Evolutionary conservation across 2,329 filamentous ascomycete species (phyloP).

Genomic region (Epichloe sibirici): DNA sequence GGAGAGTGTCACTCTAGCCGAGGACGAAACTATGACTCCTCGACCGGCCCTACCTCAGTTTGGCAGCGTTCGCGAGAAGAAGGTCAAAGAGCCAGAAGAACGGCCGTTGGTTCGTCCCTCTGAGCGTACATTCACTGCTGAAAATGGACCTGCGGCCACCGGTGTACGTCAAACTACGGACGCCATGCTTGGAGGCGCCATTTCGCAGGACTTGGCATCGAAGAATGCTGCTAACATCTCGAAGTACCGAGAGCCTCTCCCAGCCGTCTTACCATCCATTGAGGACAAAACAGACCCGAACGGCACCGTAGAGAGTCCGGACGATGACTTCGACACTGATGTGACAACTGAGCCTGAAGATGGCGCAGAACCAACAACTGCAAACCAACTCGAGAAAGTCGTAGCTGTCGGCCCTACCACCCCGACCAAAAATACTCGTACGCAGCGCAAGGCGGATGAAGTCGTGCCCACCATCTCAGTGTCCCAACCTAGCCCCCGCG

Average conservation of each 20-base stretch:
- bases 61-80: constrained; percentile 58
- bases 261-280: constrained; percentile 57
- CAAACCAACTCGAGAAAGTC: not conserved
- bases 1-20: constrained; percentile 34
- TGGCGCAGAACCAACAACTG: not conserved
- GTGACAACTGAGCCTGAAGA: constrained; percentile 7
- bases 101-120: constrained; percentile 44
- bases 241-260: constrained; percentile 50
- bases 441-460: not conserved
- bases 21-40: constrained; percentile 62
- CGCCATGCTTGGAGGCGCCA: constrained; percentile 41
- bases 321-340: constrained; percentile 17
- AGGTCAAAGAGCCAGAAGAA: constrained; percentile 39
- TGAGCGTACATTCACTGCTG: constrained; percentile 21
- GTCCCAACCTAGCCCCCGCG: constrained; percentile 3
- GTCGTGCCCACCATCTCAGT: constrained; percentile 3
- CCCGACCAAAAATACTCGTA: not conserved
- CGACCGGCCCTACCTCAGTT: constrained; percentile 62
- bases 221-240: constrained; percentile 45
- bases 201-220: constrained; percentile 40
- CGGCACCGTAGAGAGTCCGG: constrained; percentile 23
- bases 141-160: constrained; percentile 1
- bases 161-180: constrained; percentile 44
- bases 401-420: constrained; percentile 1
- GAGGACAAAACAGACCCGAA: constrained; percentile 56